Base-by-base conservation (phyloP, 2,329 filamentous ascomycete species). In the Nigrospora osmanthi region DNA sequence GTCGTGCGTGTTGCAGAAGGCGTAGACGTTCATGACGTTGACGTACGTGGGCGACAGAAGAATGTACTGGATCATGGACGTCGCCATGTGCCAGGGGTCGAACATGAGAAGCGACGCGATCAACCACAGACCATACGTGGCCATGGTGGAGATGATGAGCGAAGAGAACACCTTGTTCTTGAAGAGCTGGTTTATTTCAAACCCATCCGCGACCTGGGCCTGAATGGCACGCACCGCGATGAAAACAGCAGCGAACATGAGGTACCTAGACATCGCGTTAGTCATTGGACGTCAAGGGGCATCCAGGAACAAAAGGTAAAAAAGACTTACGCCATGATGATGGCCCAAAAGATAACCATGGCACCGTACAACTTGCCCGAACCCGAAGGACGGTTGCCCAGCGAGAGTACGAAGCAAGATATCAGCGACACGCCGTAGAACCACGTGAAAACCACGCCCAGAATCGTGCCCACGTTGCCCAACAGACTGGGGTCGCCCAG, bases 71-170 rank as follows among this genome's bases (percentile, higher is more conserved):
- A 89, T 65, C 66, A 97, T 89, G 47, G 85, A 83, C n/a, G 93
- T 97, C 64, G 95, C 77, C 89, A 98, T 97, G 70, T 98, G 93
- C 91, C 93, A 98, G 4, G 93, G 93, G 63, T 98, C 93, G 65
- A 97, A 82, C 82, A 97, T 97, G 54, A 98, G 73, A 53, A 98
- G 75, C 10, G 89, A 95, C 1, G 89, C 86, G 42, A 98, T 69
- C 48, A 97, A 78, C 85, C 90, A 98, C 58, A 98, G 83, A 50
- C 94, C 76, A 62, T 93, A 98, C 0, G 93, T 98, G 11, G 89
- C 93, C 57, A 87, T 78, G 58, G 97, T 79, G 1, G 90, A 96
- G 42, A 98, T 81, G 55, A 98, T 93, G 51, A 98, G 77, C 32
- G 89, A 94, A 66, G 93, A 89, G 70, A 98, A 97, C 47, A 94